Conservation (phyloP, 1,139 yeast genomes). For the Debaryomyces subglobosus region DNA sequence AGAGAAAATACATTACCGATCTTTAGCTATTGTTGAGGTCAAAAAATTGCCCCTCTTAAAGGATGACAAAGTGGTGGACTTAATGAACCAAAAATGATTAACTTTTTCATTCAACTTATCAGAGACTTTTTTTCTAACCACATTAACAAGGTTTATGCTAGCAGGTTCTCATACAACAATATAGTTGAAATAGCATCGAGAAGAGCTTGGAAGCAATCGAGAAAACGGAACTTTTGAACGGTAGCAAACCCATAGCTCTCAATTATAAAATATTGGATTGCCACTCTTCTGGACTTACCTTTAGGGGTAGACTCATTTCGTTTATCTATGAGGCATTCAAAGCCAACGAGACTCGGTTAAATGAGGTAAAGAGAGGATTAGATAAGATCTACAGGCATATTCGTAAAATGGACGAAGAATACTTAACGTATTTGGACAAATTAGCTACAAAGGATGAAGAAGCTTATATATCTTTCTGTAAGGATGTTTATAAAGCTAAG, state of each 20-base stretch:
- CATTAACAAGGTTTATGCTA: background rate
- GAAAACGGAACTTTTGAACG: background rate
- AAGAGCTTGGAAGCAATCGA: background rate
- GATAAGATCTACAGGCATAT: background rate
- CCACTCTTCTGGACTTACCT: too few species aligned
- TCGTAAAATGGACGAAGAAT: background rate
- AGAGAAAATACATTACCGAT: too few species aligned
- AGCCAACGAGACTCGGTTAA: background rate
- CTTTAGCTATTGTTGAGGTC: constrained; percentile 3
- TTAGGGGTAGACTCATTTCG: too few species aligned
- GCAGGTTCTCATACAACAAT: too few species aligned
- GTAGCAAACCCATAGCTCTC: background rate
- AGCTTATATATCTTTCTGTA: background rate
- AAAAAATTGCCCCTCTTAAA: background rate
- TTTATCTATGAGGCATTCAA: too few species aligned
- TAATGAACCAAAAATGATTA: background rate
- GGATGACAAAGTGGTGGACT: background rate
- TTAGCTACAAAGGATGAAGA: background rate
- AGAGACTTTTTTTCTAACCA: background rate
- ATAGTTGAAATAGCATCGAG: too few species aligned
- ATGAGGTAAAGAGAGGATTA: background rate
- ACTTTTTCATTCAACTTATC: too few species aligned
- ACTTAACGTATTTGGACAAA: too few species aligned
- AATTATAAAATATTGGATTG: constrained; percentile 5
- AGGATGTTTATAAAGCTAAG: background rate